A percentile compares a stretch with the other conserved stretches of the same genome.
Evolutionary conservation across 495 filamentous ascomycete genomes (phyloP).

Genomic region (Penicillium crystallinum): DNA sequence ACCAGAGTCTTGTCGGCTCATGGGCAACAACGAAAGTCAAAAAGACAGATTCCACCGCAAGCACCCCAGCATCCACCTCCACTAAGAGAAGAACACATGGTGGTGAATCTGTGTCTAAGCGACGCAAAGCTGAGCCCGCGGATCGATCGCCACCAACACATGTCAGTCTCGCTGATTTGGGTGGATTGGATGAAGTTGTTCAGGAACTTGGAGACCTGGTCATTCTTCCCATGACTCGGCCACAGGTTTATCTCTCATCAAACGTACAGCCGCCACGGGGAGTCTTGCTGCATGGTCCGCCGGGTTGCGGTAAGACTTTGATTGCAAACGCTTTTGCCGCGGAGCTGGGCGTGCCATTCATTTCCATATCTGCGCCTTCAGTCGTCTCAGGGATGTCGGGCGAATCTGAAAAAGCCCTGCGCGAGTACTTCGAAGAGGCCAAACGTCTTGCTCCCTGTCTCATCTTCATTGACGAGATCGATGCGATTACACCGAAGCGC

Average conservation of each 20-base stretch:
- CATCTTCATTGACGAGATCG: slow-evolving; percentile 95
- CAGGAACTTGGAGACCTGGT: slow-evolving; percentile 72
- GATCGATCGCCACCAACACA: slow-evolving; percentile 70
- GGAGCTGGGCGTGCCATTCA: slow-evolving; percentile 77
- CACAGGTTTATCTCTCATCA: slow-evolving; percentile 56
- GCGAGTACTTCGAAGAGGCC: slow-evolving; percentile 86
- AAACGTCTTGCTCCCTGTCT: slow-evolving; percentile 83
- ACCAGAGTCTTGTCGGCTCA: slow-evolving; percentile 63
- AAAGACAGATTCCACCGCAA: slow-evolving; percentile 29
- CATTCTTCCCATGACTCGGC: slow-evolving; percentile 72
- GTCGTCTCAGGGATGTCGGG: slow-evolving; percentile 93
- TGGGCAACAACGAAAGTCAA: slow-evolving; percentile 53
- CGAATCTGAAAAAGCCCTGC: slow-evolving; percentile 90
- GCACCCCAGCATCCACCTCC: slow-evolving; percentile 20
- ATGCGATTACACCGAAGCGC: slow-evolving; percentile 89
- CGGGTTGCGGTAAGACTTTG: slow-evolving; percentile 93
- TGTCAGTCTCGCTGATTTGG: slow-evolving; percentile 73
- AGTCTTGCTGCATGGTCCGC: slow-evolving; percentile 85
- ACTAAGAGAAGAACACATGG: slow-evolving; percentile 52
- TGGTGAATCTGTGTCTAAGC: slow-evolving; percentile 65
- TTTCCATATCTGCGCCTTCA: slow-evolving; percentile 83
- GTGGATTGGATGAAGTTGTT: slow-evolving; percentile 78
- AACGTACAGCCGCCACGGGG: slow-evolving; percentile 74
- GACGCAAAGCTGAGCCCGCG: slow-evolving; percentile 53
- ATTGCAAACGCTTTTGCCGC: slow-evolving; percentile 88